Evolutionary conservation across 2,329 filamentous ascomycete species (phyloP).

Genomic region (Lecanoromycetidae sp.): DNA sequence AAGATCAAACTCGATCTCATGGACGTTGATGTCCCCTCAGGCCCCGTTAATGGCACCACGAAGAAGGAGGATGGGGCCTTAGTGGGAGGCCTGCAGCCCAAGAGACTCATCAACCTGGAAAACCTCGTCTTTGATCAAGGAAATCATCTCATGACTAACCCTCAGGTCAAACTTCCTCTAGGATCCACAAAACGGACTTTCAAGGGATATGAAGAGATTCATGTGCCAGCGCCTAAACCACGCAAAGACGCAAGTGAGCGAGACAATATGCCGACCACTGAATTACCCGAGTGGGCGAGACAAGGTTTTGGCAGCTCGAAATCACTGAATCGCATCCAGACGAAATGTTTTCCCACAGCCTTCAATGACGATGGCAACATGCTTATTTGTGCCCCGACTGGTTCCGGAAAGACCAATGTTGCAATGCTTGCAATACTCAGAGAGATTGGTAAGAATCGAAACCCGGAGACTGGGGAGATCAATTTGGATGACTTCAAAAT

Average conservation of each 20-base stretch:
- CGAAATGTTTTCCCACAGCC: conserved; percentile 79
- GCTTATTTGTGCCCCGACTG: conserved; percentile 93
- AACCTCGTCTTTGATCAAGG: conserved; percentile 96
- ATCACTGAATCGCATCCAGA: conserved; percentile 89
- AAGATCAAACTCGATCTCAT: conserved; percentile 76
- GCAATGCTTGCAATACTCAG: conserved; percentile 94
- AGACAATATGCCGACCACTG: conserved; percentile 66
- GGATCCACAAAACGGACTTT: conserved; percentile 91
- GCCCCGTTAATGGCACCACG: conserved; percentile 41
- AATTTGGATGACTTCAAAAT: conserved; percentile 97
- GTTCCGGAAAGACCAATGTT: conserved; percentile 96
- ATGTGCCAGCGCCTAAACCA: conserved; percentile 86
- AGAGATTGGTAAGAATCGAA: conserved; percentile 89
- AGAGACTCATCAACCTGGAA: conserved; percentile 80
- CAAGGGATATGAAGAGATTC: conserved; percentile 97
- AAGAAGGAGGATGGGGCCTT: conserved; percentile 55
- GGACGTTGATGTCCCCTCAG: conserved; percentile 68
- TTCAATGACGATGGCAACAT: conserved; percentile 94
- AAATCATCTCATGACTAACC: conserved; percentile 99
- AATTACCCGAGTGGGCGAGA: conserved; percentile 86
- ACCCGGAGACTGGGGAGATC: conserved; percentile 81
- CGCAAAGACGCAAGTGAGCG: conserved; percentile 65
- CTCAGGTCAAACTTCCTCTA: conserved; percentile 83
- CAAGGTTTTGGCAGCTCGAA: conserved; percentile 74
- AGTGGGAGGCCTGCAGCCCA: conserved; percentile 73